A percentile compares a stretch with the other conserved stretches of the same genome.
Conservation (phyloP, 441 rosid species). For the Biscutella auriculata region DNA sequence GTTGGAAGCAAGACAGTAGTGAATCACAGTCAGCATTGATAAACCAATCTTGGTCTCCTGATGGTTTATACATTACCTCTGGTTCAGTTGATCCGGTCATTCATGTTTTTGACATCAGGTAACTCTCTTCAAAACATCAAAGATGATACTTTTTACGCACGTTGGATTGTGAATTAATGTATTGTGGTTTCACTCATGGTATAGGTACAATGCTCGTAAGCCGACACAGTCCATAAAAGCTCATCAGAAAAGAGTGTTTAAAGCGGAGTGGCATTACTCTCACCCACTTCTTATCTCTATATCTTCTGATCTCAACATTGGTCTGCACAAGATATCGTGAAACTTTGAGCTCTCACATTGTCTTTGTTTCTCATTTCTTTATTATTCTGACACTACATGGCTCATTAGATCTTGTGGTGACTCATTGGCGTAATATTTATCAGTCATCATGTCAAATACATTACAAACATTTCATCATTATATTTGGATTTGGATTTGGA, state of each 20-base stretch:
- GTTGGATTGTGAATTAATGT: background rate
- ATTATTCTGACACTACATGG: too few relatives aligned
- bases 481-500: too few relatives aligned
- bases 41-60: slow-evolving; percentile 91
- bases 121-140: background rate
- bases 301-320: slow-evolving; percentile 77
- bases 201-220: slow-evolving; percentile 55
- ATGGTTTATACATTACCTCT: slow-evolving; percentile 64
- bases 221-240: slow-evolving; percentile 82
- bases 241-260: slow-evolving; percentile 76
- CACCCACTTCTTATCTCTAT: slow-evolving; percentile 64
- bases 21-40: slow-evolving; percentile 86
- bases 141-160: background rate
- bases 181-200: background rate
- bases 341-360: background rate
- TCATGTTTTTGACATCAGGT: slow-evolving; percentile 70
- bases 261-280: slow-evolving; percentile 71
- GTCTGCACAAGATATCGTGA: slow-evolving; percentile 55
- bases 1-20: slow-evolving; percentile 94
- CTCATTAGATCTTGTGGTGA: too few relatives aligned
- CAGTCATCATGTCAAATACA: too few relatives aligned
- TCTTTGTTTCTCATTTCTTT: background rate
- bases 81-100: slow-evolving; percentile 87
- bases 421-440: too few relatives aligned
- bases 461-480: too few relatives aligned